Evolutionary conservation across 1,284 basidiomycete species (phyloP).

Genomic region (Caloboletus firmus): DNA sequence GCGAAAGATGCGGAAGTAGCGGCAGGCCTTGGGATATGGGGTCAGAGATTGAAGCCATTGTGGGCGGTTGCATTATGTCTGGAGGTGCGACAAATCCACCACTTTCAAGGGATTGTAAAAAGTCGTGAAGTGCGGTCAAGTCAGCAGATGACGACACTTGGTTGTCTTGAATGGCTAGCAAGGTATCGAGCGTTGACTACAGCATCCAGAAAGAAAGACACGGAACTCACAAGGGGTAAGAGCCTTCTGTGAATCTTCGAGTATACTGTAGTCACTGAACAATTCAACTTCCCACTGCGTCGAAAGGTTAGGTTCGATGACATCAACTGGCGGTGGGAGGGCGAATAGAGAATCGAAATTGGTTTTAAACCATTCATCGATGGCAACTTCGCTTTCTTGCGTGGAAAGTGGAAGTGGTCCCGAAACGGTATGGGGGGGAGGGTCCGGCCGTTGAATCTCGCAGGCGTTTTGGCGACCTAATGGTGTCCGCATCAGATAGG

Average conservation of each 20-base stretch:
- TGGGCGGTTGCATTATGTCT: neutral
- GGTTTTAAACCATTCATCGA: conserved; percentile 29
- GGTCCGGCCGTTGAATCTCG: conserved; percentile 16
- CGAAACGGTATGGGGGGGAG: conserved; percentile 28
- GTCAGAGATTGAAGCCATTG: neutral
- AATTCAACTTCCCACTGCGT: conserved; percentile 23
- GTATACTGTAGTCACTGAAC: conserved; percentile 20
- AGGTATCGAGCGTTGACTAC: neutral
- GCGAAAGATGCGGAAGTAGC: neutral
- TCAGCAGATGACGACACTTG: neutral
- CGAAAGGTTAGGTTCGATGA: conserved; percentile 12
- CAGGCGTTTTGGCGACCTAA: conserved; percentile 26
- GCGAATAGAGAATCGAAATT: conserved; percentile 25
- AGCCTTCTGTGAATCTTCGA: neutral
- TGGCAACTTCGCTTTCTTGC: conserved; percentile 6
- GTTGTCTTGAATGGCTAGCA: conserved; percentile 4
- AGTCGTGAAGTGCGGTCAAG: neutral
- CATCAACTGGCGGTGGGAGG: conserved; percentile 18
- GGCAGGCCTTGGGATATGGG: neutral
- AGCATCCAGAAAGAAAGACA: neutral
- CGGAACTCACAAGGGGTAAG: neutral
- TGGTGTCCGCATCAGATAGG: conserved; percentile 30
- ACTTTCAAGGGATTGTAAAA: conserved; percentile 10
- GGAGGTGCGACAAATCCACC: neutral
- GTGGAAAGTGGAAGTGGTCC: conserved; percentile 28